phyloP scores from a whole-genome alignment of 2,329 filamentous ascomycete species.

The Rutstroemia sp. region DNA sequence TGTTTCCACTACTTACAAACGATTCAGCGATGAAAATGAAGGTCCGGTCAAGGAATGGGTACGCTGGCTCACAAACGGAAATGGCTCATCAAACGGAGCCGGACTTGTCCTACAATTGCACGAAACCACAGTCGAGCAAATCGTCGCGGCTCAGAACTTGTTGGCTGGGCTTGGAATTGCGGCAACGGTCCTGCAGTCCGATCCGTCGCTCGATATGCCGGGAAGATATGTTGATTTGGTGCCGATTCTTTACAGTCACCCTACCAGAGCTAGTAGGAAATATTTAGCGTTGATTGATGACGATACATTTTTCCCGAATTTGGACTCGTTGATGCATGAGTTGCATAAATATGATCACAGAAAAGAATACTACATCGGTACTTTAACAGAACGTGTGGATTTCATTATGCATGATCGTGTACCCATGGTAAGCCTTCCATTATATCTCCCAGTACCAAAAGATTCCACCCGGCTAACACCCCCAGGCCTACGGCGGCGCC shows the following conservation, averaged over 20 bases:
- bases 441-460: neutral
- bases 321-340: constrained; percentile 23
- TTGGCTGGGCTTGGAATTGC: constrained; percentile 45
- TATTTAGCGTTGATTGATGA: constrained; percentile 29
- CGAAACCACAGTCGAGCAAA: constrained; percentile 43
- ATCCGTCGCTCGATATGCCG: constrained; percentile 48
- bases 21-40: constrained; percentile 41
- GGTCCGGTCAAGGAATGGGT: constrained; percentile 51
- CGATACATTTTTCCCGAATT: constrained; percentile 29
- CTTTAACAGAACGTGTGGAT: constrained; percentile 28
- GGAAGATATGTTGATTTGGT: constrained; percentile 51
- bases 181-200: constrained; percentile 48
- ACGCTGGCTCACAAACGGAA: constrained; percentile 51
- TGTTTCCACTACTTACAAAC: constrained; percentile 50
- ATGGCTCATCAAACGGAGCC: constrained; percentile 48
- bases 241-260: constrained; percentile 46
- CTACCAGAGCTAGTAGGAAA: constrained; percentile 18
- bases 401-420: constrained; percentile 19
- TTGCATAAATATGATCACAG: constrained; percentile 28
- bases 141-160: constrained; percentile 40
- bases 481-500: constrained; percentile 26
- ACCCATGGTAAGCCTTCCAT: constrained; percentile 2
- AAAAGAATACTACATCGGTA: constrained; percentile 27
- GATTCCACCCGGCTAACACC: constrained; percentile 18
- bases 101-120: constrained; percentile 48